These are phyloP conservation scores for Ensete glaucum DNA, from an alignment of 176 grass and related monocot species.

Conservation along the genomic window DNA sequence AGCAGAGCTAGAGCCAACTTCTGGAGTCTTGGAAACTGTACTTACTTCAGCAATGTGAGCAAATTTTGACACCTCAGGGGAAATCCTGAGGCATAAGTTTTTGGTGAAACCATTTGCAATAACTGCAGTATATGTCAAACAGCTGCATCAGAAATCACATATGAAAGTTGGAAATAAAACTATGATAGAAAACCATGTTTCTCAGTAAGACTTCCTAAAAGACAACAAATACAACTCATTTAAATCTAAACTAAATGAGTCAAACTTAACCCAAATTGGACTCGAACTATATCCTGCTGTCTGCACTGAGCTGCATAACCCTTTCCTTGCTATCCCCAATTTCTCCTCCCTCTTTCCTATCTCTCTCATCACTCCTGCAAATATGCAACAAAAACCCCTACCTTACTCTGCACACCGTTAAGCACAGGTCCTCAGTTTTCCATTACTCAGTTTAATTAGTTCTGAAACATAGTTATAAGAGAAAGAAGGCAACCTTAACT, in stretches of 20 bases:
- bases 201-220: neutral
- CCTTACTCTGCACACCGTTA: neutral
- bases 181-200: neutral
- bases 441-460: neutral
- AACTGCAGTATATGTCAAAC: slow-evolving; percentile 27
- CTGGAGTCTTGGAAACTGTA: slow-evolving; percentile 3
- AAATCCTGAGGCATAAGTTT: slow-evolving; percentile 35
- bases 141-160: slow-evolving; percentile 6
- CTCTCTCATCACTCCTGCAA: neutral
- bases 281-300: neutral
- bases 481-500: too few species aligned
- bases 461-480: too few species aligned
- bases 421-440: neutral
- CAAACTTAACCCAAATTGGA: neutral
- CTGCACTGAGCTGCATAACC: neutral
- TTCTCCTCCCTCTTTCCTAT: neutral
- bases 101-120: slow-evolving; percentile 48
- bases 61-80: slow-evolving; percentile 52
- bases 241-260: neutral
- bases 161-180: neutral
- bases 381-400: neutral
- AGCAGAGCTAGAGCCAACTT: slow-evolving; percentile 39
- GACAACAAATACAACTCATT: neutral
- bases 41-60: slow-evolving; percentile 25
- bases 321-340: neutral